Base-by-base conservation (phyloP, 2,329 filamentous ascomycete genomes). In the Aspergillus sojae region DNA sequence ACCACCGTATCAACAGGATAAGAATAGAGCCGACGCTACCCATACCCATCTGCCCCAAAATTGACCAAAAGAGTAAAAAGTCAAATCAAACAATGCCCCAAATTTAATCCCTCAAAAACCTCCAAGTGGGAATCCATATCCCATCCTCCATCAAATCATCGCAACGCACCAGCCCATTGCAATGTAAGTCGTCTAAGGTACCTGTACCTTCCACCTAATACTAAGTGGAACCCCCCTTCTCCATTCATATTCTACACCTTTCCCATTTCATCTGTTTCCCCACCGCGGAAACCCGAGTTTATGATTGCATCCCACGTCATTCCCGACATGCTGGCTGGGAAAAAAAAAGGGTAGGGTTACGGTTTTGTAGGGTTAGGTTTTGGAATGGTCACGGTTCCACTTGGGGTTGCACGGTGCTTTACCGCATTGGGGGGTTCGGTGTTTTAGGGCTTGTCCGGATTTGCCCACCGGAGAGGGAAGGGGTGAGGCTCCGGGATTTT, bases 391-490 rank as follows among this genome's bases (percentile, higher is more conserved):
- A 60, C 58, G 58, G 58, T 55, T 28, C 46, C 57, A 58, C 57
- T 19, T 28, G 43, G 21, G 14, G 41, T 12, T 28, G 39, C 21
- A 50, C 57, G n/a, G 19, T 34, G 39, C 26, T 53, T 52, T 21
- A 21, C 52, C 6, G 14, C 5, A 66, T 63, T 36, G 70, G 66
- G 55, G 16, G 21, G 54, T 9, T 68, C 70, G 66, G 71, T 72
- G 71, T 62, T 71, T 52, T 62, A 55, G 50, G 65, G 58, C 61
- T 64, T 68, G 60, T 54, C 66, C 61, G 63, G 65, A 72, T 68
- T 65, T 65, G 68, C 62, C 66, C 69, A 67, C 72, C 68, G 68
- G 53, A 34, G 11, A 32, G 36, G 14, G 34, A 16, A 16, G 45
- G 32, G 34, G n/a, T 41, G 23, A 39, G 46, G 30, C 46, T 54